Evolutionary conservation across 345 rosid species (phyloP).

Genomic region (Hibiscus trionum): DNA sequence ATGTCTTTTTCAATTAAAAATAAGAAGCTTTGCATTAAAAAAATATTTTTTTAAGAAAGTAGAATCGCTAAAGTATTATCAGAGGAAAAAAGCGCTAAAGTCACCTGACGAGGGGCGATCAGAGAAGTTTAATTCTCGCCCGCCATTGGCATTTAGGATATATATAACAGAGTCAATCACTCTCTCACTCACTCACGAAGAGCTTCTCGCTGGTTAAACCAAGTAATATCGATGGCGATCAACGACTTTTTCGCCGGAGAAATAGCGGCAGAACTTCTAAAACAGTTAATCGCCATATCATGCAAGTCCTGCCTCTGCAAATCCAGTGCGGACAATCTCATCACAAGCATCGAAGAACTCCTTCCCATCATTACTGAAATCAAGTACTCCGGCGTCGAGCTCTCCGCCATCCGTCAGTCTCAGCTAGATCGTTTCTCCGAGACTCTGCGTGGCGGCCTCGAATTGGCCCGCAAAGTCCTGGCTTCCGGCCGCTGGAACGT

Average conservation of each 20-base stretch:
- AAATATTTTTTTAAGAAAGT: too few relatives aligned
- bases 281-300: slow-evolving; percentile 25
- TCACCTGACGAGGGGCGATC: background rate
- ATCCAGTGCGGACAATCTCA: slow-evolving; percentile 38
- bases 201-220: background rate
- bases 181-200: background rate
- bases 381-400: slow-evolving; percentile 73
- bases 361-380: slow-evolving; percentile 54
- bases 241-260: slow-evolving; percentile 66
- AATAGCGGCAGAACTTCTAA: slow-evolving; percentile 57
- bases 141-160: background rate
- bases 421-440: slow-evolving; percentile 50
- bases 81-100: background rate
- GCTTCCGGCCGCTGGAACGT: slow-evolving; percentile 57
- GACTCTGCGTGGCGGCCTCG: slow-evolving; percentile 34
- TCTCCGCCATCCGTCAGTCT: slow-evolving; percentile 50
- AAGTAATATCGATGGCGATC: slow-evolving; percentile 30
- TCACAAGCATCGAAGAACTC: slow-evolving; percentile 20
- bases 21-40: too few relatives aligned
- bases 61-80: too few relatives aligned
- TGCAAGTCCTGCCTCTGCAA: slow-evolving; percentile 37
- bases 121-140: background rate
- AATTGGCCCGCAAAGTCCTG: slow-evolving; percentile 40
- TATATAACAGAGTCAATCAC: background rate
- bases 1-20: too few relatives aligned